These are phyloP conservation scores for Martiniozyma asiatica DNA, from an alignment of 1,139 yeast genomes.

Conservation along the genomic window DNA sequence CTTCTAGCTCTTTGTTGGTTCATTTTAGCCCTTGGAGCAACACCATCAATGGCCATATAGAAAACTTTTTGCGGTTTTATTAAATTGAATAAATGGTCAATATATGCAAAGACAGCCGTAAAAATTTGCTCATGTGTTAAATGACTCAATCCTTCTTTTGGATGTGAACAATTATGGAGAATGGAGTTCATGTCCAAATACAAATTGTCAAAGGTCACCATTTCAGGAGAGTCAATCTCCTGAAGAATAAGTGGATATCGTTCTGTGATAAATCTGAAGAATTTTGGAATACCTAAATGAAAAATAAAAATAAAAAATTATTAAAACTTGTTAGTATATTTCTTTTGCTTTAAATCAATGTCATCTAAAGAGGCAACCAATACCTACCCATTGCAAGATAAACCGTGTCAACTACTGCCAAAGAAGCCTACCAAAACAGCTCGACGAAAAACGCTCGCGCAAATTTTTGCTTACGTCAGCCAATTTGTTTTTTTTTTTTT, in stretches of 20 bases:
- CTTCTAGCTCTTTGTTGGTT: slow-evolving; percentile 97
- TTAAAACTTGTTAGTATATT: too few species aligned
- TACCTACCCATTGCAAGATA: too few species aligned
- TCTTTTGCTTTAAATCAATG: too few species aligned
- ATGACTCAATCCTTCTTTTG: slow-evolving; percentile 47
- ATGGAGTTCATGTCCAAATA: slow-evolving; percentile 97
- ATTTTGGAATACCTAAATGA: slow-evolving; percentile 87
- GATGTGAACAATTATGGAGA: slow-evolving; percentile 85
- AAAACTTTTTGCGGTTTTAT: slow-evolving; percentile 80
- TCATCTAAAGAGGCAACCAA: too few species aligned
- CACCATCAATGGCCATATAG: slow-evolving; percentile 98
- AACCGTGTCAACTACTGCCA: too few species aligned
- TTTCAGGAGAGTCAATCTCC: slow-evolving; percentile 68
- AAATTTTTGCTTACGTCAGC: too few species aligned
- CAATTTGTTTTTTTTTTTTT: too few species aligned
- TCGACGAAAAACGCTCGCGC: too few species aligned
- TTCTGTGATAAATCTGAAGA: slow-evolving; percentile 92
- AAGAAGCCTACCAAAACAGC: too few species aligned
- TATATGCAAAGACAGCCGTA: slow-evolving; percentile 85
- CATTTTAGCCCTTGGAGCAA: slow-evolving; percentile 99
- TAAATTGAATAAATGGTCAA: slow-evolving; percentile 82
- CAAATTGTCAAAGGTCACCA: slow-evolving; percentile 90
- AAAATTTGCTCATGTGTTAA: slow-evolving; percentile 87
- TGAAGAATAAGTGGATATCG: slow-evolving; percentile 98
- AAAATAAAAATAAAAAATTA: too few species aligned